Evolutionary conservation across 2,329 filamentous ascomycete species (phyloP), one percentile per base, ranked within the genome.

Genomic region (Phialocephala sp.): DNA sequence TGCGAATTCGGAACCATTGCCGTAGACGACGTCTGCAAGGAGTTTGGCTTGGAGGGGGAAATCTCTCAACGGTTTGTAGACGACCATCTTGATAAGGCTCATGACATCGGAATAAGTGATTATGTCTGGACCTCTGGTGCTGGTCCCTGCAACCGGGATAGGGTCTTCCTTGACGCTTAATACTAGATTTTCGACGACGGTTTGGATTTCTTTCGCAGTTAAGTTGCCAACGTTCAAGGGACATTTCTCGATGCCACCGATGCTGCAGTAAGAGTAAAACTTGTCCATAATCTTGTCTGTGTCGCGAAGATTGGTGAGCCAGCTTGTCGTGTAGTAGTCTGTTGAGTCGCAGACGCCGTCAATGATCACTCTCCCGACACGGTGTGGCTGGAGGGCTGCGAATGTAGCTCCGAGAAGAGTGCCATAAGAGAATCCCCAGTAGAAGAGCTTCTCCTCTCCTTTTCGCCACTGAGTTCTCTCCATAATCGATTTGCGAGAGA

Each of bases 391-490:
- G 76, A 80, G 76, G 1, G 77, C 77, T 20, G 79, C 79, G 61
- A 82, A 81, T 1, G 77, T 79, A 41, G 77, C 77, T 1, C 79
- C 79, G 8, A 81, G 72, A 8, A 79, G 68, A 1, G 78, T 80
- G 5, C 80, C 80, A 65, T 85, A 85, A 2, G 80, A 83, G 47
- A 83, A 78, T 0, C 83, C 82, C 75, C 81, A 79, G 69, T 83
- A 85, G 67, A 80, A 79, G 27, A 84, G 69, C 66, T 73, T 74
- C 62, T 70, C 72, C 65, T 64, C 66, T 66, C 60, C 69, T 65
- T 61, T 74, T 62, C 59, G 54, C 64, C 64, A 69, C 35, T 18
- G 36, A 1, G 67, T 66, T 11, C 47, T 52, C 4, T 60, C 27
- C 15, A 69, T 5, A 39, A 64, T 59, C 12, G 55, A 24, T 37